These are phyloP conservation scores for Cylindrodendrum hubeiense DNA, from an alignment of 2,329 filamentous ascomycete species.

Conservation along the genomic window DNA sequence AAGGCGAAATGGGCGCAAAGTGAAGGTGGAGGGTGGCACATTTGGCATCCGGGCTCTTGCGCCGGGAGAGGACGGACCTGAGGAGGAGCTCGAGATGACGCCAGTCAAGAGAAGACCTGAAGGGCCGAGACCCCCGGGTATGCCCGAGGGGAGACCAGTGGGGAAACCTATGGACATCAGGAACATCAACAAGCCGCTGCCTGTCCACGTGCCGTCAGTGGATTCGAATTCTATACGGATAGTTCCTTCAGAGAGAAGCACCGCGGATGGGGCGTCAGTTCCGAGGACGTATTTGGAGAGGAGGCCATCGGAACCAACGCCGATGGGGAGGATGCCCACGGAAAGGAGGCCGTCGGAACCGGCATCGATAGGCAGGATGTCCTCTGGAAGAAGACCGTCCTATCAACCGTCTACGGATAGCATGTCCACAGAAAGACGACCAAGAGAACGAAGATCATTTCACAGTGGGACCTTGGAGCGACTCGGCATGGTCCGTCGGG, in stretches of 20 bases:
- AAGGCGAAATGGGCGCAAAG: conserved; percentile 28
- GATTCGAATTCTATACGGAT: not conserved
- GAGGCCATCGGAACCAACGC: not conserved
- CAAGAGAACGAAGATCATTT: not conserved
- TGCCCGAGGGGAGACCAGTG: not conserved
- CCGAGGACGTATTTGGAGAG: conserved; percentile 14
- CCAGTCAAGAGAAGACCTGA: conserved; percentile 28
- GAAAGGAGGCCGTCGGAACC: not conserved
- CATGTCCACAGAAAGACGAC: not conserved
- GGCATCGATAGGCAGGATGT: not conserved
- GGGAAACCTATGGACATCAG: not conserved
- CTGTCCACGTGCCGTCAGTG: not conserved
- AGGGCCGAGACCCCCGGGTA: conserved; percentile 4
- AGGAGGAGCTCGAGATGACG: conserved; percentile 41
- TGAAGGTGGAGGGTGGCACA: conserved; percentile 30
- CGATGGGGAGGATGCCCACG: not conserved
- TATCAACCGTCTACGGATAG: not conserved
- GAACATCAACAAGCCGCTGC: conserved; percentile 5
- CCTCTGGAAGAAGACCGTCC: not conserved
- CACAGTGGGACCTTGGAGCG: conserved; percentile 29
- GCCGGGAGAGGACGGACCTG: conserved; percentile 24
- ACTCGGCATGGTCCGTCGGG: conserved; percentile 35
- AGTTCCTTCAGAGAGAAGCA: not conserved
- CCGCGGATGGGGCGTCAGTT: not conserved
- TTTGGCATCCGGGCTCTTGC: conserved; percentile 38